Base-by-base conservation (phyloP, 2,329 filamentous ascomycete species). In the Lasiodiplodia sp. region DNA sequence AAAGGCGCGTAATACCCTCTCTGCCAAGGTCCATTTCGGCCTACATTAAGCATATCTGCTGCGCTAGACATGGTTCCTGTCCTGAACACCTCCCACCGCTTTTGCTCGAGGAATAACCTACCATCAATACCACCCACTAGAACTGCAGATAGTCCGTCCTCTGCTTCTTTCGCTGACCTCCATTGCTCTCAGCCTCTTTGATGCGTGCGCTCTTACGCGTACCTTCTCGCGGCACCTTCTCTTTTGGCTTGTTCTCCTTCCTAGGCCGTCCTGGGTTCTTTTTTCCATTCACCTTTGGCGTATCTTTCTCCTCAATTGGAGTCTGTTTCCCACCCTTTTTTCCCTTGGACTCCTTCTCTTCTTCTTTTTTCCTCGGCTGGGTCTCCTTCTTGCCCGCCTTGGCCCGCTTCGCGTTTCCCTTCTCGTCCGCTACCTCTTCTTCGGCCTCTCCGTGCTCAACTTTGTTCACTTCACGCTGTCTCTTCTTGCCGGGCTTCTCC, bases 401-500 rank as follows among this genome's bases (percentile, higher is more conserved):
- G 53, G 69, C 55, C n/a, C 69, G 44, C 23, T 64, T 55, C 28
- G 57, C 2, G 28, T 63, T 72, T 68, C 60, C 73, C 65, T 70
- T 63, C 51, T 73, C n/a, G 28, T 74, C 70, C 69, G 68, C 68
- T 25, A 71, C 40, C n/a, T 63, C 71, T 18, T 57, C 44, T 18
- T 69, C 67, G 25, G 66, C 68, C 52, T 69, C 57, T 4, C 68
- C 57, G 14, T 71, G 51, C 31, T 67, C 52, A 18, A 37, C 69
- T 12, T 21, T 56, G 56, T 75, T 68, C 56, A 69, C 71, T 56
- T 72, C 72, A 3, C 67, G 69, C 40, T 72, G 58, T 57, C 72
- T 73, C 69, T 72, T 75, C 8, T 65, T 68, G 4, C 73, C 75
- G 12, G 79, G 76, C 69, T 81, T 81, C 6, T 73, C 69, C 70